Evolutionary conservation across 2,329 filamentous ascomycete species (phyloP).

Genomic region (Alternaria conjuncta): DNA sequence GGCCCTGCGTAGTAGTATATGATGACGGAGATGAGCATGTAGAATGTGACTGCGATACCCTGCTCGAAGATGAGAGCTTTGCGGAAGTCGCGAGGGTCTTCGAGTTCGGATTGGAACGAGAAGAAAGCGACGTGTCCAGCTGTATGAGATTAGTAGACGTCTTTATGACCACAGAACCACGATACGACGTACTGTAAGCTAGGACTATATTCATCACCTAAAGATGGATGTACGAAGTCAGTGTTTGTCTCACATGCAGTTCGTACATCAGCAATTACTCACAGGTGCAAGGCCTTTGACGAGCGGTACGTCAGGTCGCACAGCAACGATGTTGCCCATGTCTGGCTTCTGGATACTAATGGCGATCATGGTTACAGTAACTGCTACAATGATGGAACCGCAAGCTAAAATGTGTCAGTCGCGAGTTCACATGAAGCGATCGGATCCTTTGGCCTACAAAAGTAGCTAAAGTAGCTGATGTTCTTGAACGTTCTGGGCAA

Average conservation of each 20-base stretch:
- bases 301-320: constrained; percentile 28
- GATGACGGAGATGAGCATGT: constrained; percentile 69
- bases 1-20: constrained; percentile 72
- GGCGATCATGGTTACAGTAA: constrained; percentile 70
- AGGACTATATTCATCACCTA: constrained; percentile 73
- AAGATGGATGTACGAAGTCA: too few species aligned
- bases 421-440: constrained; percentile 11
- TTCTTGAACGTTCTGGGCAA: constrained; percentile 68
- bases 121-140: constrained; percentile 73
- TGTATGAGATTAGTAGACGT: constrained; percentile 6
- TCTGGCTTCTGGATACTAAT: constrained; percentile 62
- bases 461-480: constrained; percentile 67
- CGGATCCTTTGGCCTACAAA: constrained; percentile 51
- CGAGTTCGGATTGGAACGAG: constrained; percentile 69
- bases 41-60: constrained; percentile 64
- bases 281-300: constrained; percentile 38
- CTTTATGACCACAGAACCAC: background rate
- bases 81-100: constrained; percentile 65
- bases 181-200: constrained; percentile 62
- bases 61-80: constrained; percentile 70
- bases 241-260: too few species aligned
- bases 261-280: too few species aligned
- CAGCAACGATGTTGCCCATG: constrained; percentile 32
- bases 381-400: constrained; percentile 67
- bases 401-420: constrained; percentile 56